phyloP scores from a whole-genome alignment of 2,329 filamentous ascomycete species.

The Talaromyces verruculosus region DNA sequence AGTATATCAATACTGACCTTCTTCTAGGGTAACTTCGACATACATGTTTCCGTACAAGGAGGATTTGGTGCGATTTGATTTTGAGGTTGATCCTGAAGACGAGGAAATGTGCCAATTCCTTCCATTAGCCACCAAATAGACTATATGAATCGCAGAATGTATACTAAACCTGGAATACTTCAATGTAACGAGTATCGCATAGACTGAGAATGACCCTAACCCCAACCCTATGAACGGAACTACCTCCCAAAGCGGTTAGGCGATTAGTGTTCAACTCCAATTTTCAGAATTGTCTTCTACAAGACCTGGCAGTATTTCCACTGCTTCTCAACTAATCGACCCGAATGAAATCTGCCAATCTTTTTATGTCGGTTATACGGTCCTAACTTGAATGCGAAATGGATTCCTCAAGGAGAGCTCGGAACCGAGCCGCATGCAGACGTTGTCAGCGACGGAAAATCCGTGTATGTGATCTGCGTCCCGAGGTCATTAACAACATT shows the following conservation, averaged over 20 bases:
- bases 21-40: slow-evolving; percentile 50
- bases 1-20: neutral
- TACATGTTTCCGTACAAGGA: slow-evolving; percentile 56
- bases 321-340: neutral
- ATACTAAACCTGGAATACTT: neutral
- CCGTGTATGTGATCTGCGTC: slow-evolving; percentile 35
- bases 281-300: neutral
- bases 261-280: neutral
- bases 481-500: neutral
- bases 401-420: slow-evolving; percentile 32
- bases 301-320: neutral
- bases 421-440: slow-evolving; percentile 35
- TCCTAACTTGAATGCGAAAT: slow-evolving; percentile 20
- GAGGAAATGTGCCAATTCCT: slow-evolving; percentile 25
- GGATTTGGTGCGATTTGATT: slow-evolving; percentile 56
- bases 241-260: neutral
- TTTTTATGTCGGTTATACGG: neutral
- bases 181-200: neutral
- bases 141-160: neutral
- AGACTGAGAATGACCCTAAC: neutral
- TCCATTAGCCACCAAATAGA: neutral
- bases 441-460: slow-evolving; percentile 54
- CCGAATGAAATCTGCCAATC: neutral
- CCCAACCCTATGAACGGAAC: neutral
- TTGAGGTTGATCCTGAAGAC: slow-evolving; percentile 46